phyloP scores from a whole-genome alignment of 2,329 filamentous ascomycete genomes.

The Trichoderma guizhouense region DNA sequence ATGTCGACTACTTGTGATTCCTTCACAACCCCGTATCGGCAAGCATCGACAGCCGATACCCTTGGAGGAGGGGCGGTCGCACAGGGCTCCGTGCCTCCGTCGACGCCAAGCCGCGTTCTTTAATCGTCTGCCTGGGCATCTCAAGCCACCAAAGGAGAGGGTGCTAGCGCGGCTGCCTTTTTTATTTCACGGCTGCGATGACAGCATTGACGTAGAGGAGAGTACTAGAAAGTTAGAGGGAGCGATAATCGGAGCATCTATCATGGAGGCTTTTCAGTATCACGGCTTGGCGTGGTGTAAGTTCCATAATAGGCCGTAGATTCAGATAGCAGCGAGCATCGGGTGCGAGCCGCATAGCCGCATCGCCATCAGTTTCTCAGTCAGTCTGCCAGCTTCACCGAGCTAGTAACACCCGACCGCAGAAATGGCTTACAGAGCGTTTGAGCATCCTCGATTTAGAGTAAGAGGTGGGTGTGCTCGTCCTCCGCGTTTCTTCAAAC shows the following conservation, averaged over 20 bases:
- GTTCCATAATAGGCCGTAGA: too few relatives aligned
- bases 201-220: not conserved
- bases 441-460: not conserved
- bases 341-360: constrained; percentile 2
- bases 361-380: not conserved
- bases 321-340: not conserved
- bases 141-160: not conserved
- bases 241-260: not conserved
- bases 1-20: not conserved
- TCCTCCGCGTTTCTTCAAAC: not conserved
- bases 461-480: not conserved
- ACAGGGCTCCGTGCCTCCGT: not conserved
- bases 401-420: not conserved
- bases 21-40: not conserved
- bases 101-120: not conserved
- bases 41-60: not conserved
- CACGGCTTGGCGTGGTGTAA: not conserved
- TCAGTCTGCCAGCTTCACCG: not conserved
- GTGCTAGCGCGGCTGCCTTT: not conserved
- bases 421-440: not conserved
- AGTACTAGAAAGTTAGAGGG: not conserved
- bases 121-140: not conserved
- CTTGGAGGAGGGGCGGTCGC: not conserved
- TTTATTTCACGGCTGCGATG: not conserved
- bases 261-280: not conserved